phyloP scores from a whole-genome alignment of 1,139 yeast species.

The Pichia sp. region DNA sequence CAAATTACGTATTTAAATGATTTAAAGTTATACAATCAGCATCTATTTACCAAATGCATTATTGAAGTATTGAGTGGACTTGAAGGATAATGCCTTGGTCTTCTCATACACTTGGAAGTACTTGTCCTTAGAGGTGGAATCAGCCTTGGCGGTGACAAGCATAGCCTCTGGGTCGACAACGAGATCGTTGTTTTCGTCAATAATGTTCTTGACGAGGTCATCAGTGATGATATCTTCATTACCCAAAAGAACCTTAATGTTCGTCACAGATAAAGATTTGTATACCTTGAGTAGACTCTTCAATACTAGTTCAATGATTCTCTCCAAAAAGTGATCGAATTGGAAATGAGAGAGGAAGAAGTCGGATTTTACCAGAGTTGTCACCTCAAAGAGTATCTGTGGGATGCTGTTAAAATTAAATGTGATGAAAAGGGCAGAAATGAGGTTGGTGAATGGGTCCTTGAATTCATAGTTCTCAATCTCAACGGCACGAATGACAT shows the following conservation, averaged over 20 bases:
- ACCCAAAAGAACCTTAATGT: conserved; percentile 14
- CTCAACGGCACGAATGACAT: conserved; percentile 45
- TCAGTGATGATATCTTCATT: conserved; percentile 1
- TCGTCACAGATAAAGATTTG: conserved; percentile 16
- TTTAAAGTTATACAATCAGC: not conserved
- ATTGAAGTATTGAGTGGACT: conserved; percentile 45
- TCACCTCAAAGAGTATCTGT: conserved; percentile 38
- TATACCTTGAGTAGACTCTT: conserved; percentile 22
- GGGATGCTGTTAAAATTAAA: conserved; percentile 49
- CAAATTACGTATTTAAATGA: conserved; percentile 1
- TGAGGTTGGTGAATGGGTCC: conserved; percentile 53
- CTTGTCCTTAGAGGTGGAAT: conserved; percentile 37
- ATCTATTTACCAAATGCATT: conserved; percentile 26
- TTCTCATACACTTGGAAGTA: conserved; percentile 55
- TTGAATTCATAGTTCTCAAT: conserved; percentile 55
- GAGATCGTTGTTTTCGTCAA: conserved; percentile 7
- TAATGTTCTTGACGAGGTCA: conserved; percentile 7
- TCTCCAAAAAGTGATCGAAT: conserved; percentile 16
- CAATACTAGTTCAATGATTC: conserved; percentile 18
- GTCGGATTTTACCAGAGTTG: conserved; percentile 41
- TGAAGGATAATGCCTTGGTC: conserved; percentile 51
- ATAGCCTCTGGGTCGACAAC: conserved; percentile 13
- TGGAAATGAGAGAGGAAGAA: conserved; percentile 40
- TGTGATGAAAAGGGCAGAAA: conserved; percentile 46
- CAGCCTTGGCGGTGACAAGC: conserved; percentile 32